phyloP scores from a whole-genome alignment of 352 stramenopile genomes.

The Globisporangium polare region DNA sequence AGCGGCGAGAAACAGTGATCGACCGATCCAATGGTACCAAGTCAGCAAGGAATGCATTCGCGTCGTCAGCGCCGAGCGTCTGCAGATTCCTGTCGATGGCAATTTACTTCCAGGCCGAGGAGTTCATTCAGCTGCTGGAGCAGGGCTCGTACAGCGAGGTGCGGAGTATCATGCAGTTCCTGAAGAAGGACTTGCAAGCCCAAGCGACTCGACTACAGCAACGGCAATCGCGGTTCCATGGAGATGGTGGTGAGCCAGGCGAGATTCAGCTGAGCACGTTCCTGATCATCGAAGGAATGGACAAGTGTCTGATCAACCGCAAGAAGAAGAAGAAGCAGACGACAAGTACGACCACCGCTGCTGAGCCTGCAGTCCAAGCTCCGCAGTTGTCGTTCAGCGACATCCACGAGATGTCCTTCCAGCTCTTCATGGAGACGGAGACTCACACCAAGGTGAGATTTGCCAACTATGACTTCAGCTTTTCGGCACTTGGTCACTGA shows the following conservation, averaged over 20 bases:
- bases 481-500: neutral
- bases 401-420: constrained; percentile 56
- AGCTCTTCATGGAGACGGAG: constrained; percentile 58
- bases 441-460: constrained; percentile 44
- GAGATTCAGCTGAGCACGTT: constrained; percentile 26
- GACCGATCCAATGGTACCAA: neutral
- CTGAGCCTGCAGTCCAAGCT: neutral
- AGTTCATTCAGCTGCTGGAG: constrained; percentile 37
- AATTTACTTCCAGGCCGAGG: constrained; percentile 38
- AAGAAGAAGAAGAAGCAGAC: constrained; percentile 40
- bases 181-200: constrained; percentile 15
- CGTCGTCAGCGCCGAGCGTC: neutral
- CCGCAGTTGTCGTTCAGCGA: constrained; percentile 42
- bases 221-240: neutral
- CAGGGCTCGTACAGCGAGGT: constrained; percentile 35
- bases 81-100: constrained; percentile 19
- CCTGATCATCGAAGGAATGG: constrained; percentile 59
- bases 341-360: neutral
- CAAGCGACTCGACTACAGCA: neutral
- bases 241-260: neutral
- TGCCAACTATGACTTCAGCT: neutral
- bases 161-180: constrained; percentile 23
- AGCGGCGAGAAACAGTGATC: constrained; percentile 16
- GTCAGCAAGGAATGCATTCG: neutral
- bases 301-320: constrained; percentile 42